These are phyloP conservation scores for Podospora pseudoanserina DNA, from an alignment of 495 filamentous ascomycete genomes.

Conservation along the genomic window DNA sequence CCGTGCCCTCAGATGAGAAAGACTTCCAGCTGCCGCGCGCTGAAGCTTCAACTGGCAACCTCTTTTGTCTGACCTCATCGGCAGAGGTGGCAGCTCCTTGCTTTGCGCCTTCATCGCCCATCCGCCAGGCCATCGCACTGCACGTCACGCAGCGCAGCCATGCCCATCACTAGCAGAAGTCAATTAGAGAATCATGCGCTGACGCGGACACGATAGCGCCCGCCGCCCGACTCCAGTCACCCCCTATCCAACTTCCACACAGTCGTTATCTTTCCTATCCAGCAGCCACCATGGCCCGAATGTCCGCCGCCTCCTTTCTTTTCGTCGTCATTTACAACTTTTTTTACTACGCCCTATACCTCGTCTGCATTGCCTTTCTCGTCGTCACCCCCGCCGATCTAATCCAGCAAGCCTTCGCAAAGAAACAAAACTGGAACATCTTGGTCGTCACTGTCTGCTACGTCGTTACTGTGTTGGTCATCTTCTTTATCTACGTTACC, in stretches of 20 bases:
- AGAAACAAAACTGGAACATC: conserved; percentile 67
- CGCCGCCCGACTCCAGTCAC: neutral
- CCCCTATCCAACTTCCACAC: neutral
- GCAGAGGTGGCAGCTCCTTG: conserved; percentile 2
- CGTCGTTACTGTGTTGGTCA: conserved; percentile 66
- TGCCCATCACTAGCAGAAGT: neutral
- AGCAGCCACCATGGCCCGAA: conserved; percentile 13
- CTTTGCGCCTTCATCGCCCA: conserved; percentile 5
- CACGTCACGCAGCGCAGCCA: neutral
- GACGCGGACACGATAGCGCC: neutral
- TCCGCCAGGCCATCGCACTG: neutral
- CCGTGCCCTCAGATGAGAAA: neutral
- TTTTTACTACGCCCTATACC: conserved; percentile 71
- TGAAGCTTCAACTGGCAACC: neutral
- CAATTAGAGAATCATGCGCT: neutral
- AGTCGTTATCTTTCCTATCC: neutral
- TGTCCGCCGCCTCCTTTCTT: conserved; percentile 40
- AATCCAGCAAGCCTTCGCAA: conserved; percentile 70
- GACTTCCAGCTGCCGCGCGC: neutral
- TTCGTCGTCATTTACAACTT: conserved; percentile 79
- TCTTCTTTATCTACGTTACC: conserved; percentile 73
- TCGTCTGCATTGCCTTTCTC: conserved; percentile 67
- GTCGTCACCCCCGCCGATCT: conserved; percentile 79
- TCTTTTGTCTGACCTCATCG: neutral
- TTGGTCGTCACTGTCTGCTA: conserved; percentile 80